Evolutionary conservation across 441 rosid species (phyloP).

Genomic region (Mallotus japonicus): DNA sequence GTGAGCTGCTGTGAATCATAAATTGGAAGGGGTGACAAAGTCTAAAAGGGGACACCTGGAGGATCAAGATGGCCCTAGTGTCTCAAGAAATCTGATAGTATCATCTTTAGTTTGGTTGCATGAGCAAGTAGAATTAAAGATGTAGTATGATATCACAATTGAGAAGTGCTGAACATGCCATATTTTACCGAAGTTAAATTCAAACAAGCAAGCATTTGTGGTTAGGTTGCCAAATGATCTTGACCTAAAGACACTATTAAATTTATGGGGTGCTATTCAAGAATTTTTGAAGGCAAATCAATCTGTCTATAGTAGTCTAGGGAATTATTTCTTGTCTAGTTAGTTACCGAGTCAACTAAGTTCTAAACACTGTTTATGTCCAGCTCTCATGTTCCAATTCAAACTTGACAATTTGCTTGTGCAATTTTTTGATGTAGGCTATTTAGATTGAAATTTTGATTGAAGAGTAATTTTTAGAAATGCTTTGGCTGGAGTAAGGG

Average conservation of each 20-base stretch:
- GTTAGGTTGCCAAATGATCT: neutral
- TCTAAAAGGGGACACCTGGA: neutral
- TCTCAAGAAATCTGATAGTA: neutral
- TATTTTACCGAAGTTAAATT: neutral
- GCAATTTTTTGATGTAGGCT: too few species aligned
- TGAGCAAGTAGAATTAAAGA: neutral
- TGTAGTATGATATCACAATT: neutral
- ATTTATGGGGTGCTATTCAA: neutral
- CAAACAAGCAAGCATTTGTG: neutral
- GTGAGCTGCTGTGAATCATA: neutral
- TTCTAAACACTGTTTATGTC: too few species aligned
- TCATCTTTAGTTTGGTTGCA: neutral
- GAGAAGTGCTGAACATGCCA: neutral
- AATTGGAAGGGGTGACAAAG: neutral
- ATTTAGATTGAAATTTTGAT: neutral
- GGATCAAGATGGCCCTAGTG: neutral
- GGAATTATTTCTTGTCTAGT: neutral
- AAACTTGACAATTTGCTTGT: too few species aligned
- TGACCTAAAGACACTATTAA: neutral
- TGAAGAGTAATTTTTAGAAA: neutral
- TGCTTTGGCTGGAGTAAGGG: neutral
- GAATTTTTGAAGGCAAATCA: constrained; percentile 1
- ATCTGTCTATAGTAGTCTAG: neutral
- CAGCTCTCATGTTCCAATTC: too few species aligned
- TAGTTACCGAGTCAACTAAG: neutral